Evolutionary conservation across 2,329 filamentous ascomycete genomes (phyloP).

Genomic region (Leptographium wingfieldii): DNA sequence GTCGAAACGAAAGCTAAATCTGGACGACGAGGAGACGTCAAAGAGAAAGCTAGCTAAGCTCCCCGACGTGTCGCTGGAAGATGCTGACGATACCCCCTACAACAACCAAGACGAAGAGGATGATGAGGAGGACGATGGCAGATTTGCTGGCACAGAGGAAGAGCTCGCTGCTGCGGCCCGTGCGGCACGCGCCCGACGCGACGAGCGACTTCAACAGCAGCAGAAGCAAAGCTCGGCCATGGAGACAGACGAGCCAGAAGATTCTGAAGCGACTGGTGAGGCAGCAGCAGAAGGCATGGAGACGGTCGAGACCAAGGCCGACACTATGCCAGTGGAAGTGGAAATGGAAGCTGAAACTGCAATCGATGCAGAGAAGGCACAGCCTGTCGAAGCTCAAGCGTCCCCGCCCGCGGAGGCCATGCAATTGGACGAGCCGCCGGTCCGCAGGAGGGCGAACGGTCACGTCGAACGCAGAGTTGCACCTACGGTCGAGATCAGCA

Average conservation of each 20-base stretch:
- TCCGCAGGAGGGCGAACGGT: not conserved
- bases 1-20: constrained; percentile 61
- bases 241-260: constrained; percentile 26
- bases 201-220: constrained; percentile 46
- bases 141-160: constrained; percentile 73
- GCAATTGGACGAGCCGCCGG: constrained; percentile 34
- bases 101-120: constrained; percentile 49
- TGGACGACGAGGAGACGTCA: constrained; percentile 79
- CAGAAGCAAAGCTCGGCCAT: constrained; percentile 27
- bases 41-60: constrained; percentile 86
- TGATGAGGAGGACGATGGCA: constrained; percentile 61
- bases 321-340: constrained; percentile 5
- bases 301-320: not conserved
- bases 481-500: not conserved
- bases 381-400: constrained; percentile 3
- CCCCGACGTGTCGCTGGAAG: constrained; percentile 59
- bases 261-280: not conserved
- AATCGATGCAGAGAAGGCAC: constrained; percentile 12
- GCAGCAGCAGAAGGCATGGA: not conserved
- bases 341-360: constrained; percentile 13
- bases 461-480: not conserved
- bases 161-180: constrained; percentile 76
- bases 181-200: constrained; percentile 73
- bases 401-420: constrained; percentile 29
- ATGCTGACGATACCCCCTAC: constrained; percentile 46